Evolutionary conservation across 1,284 basidiomycete species (phyloP).

Genomic region (Vanrija sp.): DNA sequence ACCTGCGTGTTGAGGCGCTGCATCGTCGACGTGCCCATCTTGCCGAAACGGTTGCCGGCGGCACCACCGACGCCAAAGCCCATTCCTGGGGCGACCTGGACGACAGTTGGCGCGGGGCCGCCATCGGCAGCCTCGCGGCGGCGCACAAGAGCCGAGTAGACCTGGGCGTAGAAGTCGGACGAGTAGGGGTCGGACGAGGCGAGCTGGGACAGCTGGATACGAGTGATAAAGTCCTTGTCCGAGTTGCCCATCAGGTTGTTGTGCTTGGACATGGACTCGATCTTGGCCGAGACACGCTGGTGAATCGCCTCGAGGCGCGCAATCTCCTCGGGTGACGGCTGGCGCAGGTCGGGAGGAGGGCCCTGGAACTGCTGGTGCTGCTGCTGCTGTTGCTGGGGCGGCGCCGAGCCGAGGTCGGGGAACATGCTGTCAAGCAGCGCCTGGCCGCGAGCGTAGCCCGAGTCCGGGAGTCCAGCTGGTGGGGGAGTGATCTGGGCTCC

Average conservation of each 20-base stretch:
- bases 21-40: conserved; percentile 71
- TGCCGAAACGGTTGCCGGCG: conserved; percentile 60
- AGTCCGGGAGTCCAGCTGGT: conserved; percentile 27
- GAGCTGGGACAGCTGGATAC: conserved; percentile 97
- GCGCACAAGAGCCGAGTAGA: conserved; percentile 77
- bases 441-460: conserved; percentile 37
- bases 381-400: conserved; percentile 10
- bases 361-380: conserved; percentile 21
- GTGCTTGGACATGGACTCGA: conserved; percentile 70
- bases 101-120: conserved; percentile 62
- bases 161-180: conserved; percentile 98
- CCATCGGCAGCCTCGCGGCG: conserved; percentile 59
- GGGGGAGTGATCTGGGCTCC: conserved; percentile 23
- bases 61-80: conserved; percentile 71
- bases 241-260: conserved; percentile 90
- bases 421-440: conserved; percentile 47
- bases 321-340: conserved; percentile 36
- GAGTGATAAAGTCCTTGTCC: conserved; percentile 99
- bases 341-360: not conserved
- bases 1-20: conserved; percentile 96
- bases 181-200: conserved; percentile 94
- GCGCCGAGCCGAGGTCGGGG: conserved; percentile 36
- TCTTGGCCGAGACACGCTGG: conserved; percentile 38
- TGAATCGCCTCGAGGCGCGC: conserved; percentile 35
- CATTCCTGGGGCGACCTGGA: conserved; percentile 69